Conservation (phyloP, 2,329 filamentous ascomycete genomes). For the Diaporthe citri region DNA sequence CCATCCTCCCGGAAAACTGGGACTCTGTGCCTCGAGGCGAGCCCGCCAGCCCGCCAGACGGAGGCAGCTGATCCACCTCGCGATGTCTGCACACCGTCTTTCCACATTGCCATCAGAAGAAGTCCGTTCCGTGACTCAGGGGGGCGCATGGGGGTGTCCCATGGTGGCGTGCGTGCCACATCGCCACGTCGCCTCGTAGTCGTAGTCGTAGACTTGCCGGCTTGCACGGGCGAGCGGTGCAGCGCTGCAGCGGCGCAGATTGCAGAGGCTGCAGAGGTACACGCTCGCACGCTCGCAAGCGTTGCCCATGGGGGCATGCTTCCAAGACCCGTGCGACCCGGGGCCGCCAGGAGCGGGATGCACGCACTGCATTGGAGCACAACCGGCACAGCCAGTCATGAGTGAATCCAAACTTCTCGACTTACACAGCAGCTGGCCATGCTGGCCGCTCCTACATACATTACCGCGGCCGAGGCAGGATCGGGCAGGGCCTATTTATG, state of each 20-base stretch:
- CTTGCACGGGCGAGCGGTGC: background rate
- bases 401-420: slow-evolving; percentile 25
- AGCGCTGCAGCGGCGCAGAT: background rate
- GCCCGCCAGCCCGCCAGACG: slow-evolving; percentile 11
- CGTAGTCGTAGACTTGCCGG: background rate
- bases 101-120: slow-evolving; percentile 31
- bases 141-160: slow-evolving; percentile 11
- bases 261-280: background rate
- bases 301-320: slow-evolving; percentile 14
- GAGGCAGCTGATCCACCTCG: slow-evolving; percentile 32
- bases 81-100: slow-evolving; percentile 28
- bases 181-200: background rate
- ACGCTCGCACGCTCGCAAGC: slow-evolving; percentile 7
- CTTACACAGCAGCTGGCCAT: slow-evolving; percentile 31
- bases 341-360: slow-evolving; percentile 10
- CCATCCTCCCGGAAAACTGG: slow-evolving; percentile 23
- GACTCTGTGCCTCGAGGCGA: slow-evolving; percentile 20
- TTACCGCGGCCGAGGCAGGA: slow-evolving; percentile 26
- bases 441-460: slow-evolving; percentile 15
- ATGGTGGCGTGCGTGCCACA: slow-evolving; percentile 10
- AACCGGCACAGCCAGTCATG: slow-evolving; percentile 22
- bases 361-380: slow-evolving; percentile 23
- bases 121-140: slow-evolving; percentile 27
- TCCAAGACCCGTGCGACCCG: slow-evolving; percentile 29
- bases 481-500: slow-evolving; percentile 18